Evolutionary conservation across 78 protist genomes (phyloP).

Genomic region (Planoprotostelium fungivorum): DNA sequence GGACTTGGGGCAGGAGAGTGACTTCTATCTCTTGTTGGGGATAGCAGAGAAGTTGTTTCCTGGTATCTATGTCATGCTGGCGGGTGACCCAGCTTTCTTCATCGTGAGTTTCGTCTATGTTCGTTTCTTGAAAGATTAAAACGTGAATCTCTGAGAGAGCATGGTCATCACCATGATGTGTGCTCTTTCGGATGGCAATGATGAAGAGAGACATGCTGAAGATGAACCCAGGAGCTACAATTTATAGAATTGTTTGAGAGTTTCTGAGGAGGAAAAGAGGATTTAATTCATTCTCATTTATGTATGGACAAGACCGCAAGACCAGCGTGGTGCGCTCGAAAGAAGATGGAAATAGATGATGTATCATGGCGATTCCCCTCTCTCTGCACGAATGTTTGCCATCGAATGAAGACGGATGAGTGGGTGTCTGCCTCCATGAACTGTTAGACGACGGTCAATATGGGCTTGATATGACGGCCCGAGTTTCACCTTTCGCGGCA

Average conservation of each 20-base stretch:
- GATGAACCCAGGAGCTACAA: background rate
- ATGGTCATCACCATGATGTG: background rate
- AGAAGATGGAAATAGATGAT: no score
- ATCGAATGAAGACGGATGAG: no score
- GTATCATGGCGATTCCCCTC: no score
- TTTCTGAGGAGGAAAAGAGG: background rate
- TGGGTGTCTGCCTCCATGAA: no score
- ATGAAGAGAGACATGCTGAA: background rate
- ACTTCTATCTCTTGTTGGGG: background rate
- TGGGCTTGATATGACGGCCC: no score
- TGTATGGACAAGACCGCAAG: no score
- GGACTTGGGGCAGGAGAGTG: background rate
- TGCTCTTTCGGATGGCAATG: background rate
- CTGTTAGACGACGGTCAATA: no score
- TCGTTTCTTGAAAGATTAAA: background rate
- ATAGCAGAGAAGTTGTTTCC: constrained; percentile 4
- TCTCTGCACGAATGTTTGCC: no score
- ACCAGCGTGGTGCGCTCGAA: no score
- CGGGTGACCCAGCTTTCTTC: constrained; percentile 4
- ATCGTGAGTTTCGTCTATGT: background rate
- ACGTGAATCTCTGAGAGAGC: background rate
- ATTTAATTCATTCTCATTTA: no score
- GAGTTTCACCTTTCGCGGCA: no score
- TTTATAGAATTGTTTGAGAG: background rate
- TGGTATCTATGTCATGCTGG: constrained; percentile 8